Conservation (phyloP, 2,329 filamentous ascomycete genomes). For the Colletotrichum chrysophilum region DNA sequence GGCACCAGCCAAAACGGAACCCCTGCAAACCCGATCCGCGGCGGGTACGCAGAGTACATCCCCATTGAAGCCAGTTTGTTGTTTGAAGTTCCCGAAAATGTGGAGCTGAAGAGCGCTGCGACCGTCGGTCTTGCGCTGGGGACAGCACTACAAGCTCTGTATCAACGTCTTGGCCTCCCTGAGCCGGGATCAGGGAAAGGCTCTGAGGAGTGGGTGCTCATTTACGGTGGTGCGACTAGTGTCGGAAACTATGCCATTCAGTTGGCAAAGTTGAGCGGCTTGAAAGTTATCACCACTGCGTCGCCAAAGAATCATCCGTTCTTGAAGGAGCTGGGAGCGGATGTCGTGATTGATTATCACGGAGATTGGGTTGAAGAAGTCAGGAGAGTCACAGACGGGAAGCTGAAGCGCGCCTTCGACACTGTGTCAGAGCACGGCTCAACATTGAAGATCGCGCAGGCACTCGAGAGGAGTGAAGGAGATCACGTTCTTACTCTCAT, state of each 20-base stretch:
- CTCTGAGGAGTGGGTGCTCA: slow-evolving; percentile 20
- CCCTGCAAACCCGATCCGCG: not conserved
- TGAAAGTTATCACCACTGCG: not conserved
- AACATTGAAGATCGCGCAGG: slow-evolving; percentile 27
- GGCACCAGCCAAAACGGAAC: slow-evolving; percentile 23
- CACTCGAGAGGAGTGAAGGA: slow-evolving; percentile 25
- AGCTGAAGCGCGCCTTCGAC: slow-evolving; percentile 27
- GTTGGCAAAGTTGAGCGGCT: not conserved
- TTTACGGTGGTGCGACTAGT: slow-evolving; percentile 29
- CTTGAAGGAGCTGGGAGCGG: slow-evolving; percentile 47
- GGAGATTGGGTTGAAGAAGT: not conserved
- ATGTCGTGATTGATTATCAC: slow-evolving; percentile 50
- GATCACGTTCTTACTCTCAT: slow-evolving; percentile 33
- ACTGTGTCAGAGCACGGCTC: slow-evolving; percentile 33
- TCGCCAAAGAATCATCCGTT: slow-evolving; percentile 38
- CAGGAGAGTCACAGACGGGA: slow-evolving; percentile 21
- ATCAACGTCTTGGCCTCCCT: not conserved
- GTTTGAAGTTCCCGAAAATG: not conserved
- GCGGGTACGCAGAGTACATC: not conserved
- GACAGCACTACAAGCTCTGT: not conserved
- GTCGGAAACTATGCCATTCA: slow-evolving; percentile 11
- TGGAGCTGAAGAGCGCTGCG: not conserved
- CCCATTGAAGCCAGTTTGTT: not conserved
- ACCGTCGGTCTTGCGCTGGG: not conserved
- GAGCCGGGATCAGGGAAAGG: not conserved